phyloP scores from a whole-genome alignment of 441 rosid genomes.

The Breynia disticha region DNA sequence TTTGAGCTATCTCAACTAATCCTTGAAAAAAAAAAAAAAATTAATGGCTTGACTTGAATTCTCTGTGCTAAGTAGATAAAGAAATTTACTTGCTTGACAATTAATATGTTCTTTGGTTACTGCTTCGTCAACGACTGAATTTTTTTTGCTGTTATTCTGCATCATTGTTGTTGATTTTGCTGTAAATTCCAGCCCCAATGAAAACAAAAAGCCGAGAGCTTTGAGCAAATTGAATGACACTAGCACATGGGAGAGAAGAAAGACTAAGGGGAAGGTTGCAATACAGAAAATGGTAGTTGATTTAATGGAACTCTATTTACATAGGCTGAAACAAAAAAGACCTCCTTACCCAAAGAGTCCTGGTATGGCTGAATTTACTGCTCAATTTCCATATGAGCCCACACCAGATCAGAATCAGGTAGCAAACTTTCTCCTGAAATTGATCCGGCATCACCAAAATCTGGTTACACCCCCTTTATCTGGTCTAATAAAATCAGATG shows the following conservation, averaged over 20 bases:
- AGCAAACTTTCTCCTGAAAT: neutral
- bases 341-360: conserved; percentile 67
- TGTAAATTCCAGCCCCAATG: conserved; percentile 63
- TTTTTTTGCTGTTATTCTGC: too few relatives aligned
- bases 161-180: conserved; percentile 7
- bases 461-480: neutral
- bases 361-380: conserved; percentile 52
- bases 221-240: conserved; percentile 87
- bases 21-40: too few relatives aligned
- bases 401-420: conserved; percentile 93
- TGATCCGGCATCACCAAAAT: neutral
- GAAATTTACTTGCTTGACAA: too few relatives aligned
- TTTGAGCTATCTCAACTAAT: too few relatives aligned
- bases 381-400: conserved; percentile 74
- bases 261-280: conserved; percentile 90
- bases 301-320: conserved; percentile 93
- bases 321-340: conserved; percentile 81
- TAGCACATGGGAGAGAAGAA: conserved; percentile 78
- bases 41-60: too few relatives aligned
- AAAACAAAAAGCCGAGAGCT: conserved; percentile 61
- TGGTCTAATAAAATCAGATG: conserved; percentile 11
- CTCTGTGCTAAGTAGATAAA: too few relatives aligned
- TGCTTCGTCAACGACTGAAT: too few relatives aligned
- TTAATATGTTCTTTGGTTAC: too few relatives aligned
- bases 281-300: conserved; percentile 98